Evolutionary conservation across 345 rosid species (phyloP).

Genomic region (Ailanthus altissimus): DNA sequence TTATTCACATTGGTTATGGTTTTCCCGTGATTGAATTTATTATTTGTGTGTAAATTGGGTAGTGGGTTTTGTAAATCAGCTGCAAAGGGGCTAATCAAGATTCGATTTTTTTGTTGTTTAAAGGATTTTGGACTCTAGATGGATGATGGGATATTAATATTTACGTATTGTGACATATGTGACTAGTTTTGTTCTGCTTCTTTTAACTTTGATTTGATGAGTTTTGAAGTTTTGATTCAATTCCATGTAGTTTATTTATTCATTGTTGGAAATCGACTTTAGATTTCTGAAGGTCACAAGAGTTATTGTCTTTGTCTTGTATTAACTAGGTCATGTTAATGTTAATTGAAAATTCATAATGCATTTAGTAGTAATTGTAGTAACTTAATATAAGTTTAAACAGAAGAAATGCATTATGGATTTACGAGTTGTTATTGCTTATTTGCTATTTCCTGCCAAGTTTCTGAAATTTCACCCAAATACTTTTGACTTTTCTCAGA

Average conservation of each 20-base stretch:
- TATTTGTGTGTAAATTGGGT: conserved; percentile 1
- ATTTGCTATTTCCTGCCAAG: neutral
- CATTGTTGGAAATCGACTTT: neutral
- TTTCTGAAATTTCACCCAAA: neutral
- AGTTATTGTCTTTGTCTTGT: neutral
- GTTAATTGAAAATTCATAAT: neutral
- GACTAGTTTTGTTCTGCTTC: neutral
- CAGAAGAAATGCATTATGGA: neutral
- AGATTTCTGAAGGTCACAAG: neutral
- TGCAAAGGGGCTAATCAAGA: neutral
- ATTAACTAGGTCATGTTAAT: neutral
- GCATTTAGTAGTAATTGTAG: neutral
- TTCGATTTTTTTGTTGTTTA: neutral
- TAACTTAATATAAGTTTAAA: neutral
- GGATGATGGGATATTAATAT: neutral
- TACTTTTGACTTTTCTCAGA: neutral
- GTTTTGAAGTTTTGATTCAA: neutral
- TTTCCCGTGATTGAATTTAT: neutral
- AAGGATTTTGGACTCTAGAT: neutral
- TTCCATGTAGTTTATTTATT: neutral
- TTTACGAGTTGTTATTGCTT: neutral
- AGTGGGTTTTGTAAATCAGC: conserved; percentile 7
- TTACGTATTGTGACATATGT: neutral
- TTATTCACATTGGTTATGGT: neutral
- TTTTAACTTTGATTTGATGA: conserved; percentile 1